A percentile compares a stretch with the other conserved stretches of the same genome.
Evolutionary conservation across 495 filamentous ascomycete genomes (phyloP).

Genomic region (Cairneyella variabilis): DNA sequence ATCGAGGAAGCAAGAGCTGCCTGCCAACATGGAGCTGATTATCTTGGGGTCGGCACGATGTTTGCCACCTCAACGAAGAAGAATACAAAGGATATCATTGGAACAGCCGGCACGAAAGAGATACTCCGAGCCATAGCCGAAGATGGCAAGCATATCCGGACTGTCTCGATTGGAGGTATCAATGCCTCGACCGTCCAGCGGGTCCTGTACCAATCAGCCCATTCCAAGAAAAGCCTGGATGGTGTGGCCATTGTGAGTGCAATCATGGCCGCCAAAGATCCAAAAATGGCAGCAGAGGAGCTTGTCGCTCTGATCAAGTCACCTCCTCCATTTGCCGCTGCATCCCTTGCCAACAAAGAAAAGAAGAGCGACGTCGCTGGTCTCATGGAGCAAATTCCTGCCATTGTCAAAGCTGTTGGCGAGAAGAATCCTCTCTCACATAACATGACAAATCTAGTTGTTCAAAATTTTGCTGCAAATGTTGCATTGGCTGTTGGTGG

Average conservation of each 20-base stretch:
- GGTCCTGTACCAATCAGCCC: constrained; percentile 62
- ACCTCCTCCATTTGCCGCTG: constrained; percentile 44
- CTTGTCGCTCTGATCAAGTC: constrained; percentile 48
- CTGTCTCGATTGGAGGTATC: constrained; percentile 86
- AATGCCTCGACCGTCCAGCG: constrained; percentile 72
- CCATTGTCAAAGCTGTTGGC: constrained; percentile 56
- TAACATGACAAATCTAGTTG: constrained; percentile 94
- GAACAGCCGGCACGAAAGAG: constrained; percentile 67
- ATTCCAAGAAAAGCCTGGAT: constrained; percentile 52
- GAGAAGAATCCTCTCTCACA: constrained; percentile 72
- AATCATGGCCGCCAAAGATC: constrained; percentile 69
- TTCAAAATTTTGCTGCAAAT: constrained; percentile 91
- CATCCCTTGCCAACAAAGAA: neutral
- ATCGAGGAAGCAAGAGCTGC: constrained; percentile 64
- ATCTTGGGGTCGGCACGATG: constrained; percentile 84
- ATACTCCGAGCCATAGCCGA: constrained; percentile 60
- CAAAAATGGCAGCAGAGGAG: constrained; percentile 53
- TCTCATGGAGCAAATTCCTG: constrained; percentile 35
- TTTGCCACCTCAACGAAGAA: constrained; percentile 81
- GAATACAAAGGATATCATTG: constrained; percentile 80
- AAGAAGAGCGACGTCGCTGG: neutral
- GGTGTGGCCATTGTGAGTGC: constrained; percentile 89
- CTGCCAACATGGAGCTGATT: constrained; percentile 70
- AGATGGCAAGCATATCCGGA: constrained; percentile 43
- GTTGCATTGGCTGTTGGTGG: constrained; percentile 80